Evolutionary conservation across 148 eudicot species (phyloP), one percentile per base, ranked within the genome.

Genomic region (Rhododendron kiyosumense): DNA sequence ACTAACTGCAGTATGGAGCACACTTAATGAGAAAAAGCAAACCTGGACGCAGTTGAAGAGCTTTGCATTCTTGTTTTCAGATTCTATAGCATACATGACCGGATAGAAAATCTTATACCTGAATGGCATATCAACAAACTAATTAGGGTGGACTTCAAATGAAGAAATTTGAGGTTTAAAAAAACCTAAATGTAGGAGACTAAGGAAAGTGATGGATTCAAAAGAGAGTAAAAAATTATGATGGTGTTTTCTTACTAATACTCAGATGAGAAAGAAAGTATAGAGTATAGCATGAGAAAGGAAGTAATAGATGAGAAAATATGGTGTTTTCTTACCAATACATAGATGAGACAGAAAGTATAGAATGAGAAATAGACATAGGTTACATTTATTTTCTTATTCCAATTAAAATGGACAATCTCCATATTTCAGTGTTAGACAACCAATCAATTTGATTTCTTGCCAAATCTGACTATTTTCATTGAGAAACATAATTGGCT

Each of bases 1-100:
- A 11, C 36, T 12, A 69, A 69, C 59, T 54, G 6, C 75, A 26
- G 17, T 28, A 28, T 69, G 36, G 34, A 28, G 17, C 24, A 77
- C 32, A 45, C 32, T 67, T 17, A 11, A 79, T 79, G 28, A 10
- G 36, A 18, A 8, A 14, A 36, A 30, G 38, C 43, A 17, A 49
- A 97, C 99, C 99, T 97, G 98, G 80, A 97, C 92, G 87, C 99
- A 97, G 84, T 97, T 97, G 88, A 93, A 97, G 94, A 95, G 92
- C 88, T 95, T 95, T 38, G 97, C 98, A 84, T 95, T 91, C 89
- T 97, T 95, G 92, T 92, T 94, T 79, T 97, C 99, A 85, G 99
- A 90, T 90, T 97, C 99, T 9, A 75, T 38, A 26, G 98, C 98
- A 85, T 97, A 97, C 83, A 97, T 81, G 49, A 90, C 90, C 18